Conservation (phyloP, 495 filamentous ascomycete genomes). For the Aspergillus sclerotioniger region DNA sequence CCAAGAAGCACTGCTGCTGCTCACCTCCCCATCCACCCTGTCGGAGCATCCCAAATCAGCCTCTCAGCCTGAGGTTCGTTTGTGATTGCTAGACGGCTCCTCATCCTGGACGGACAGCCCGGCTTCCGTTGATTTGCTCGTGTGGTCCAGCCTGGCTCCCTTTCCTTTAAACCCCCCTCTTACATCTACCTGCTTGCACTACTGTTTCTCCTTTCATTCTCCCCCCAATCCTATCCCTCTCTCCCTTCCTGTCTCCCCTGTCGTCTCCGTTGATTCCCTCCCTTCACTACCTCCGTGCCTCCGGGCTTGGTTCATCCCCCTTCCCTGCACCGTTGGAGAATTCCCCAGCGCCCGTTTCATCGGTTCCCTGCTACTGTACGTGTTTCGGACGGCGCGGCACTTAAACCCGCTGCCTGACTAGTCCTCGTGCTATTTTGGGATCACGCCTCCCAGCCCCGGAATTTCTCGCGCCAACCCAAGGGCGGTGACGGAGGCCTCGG, state of each 20-base stretch:
- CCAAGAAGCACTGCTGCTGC: conserved; percentile 2
- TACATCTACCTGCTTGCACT: conserved; percentile 19
- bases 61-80: background rate
- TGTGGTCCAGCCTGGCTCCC: conserved; percentile 9
- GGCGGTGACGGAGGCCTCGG: conserved; percentile 35
- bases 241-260: conserved; percentile 1
- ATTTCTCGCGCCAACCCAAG: conserved; percentile 33
- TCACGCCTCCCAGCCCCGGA: conserved; percentile 34
- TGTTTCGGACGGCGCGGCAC: conserved; percentile 21
- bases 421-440: conserved; percentile 38
- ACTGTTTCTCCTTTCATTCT: conserved; percentile 8
- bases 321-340: background rate
- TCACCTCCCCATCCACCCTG: background rate
- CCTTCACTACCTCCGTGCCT: conserved; percentile 1
- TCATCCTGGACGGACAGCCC: too few species aligned
- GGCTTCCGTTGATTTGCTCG: conserved; percentile 5
- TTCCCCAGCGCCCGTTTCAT: conserved; percentile 2
- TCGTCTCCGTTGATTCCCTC: conserved; percentile 9
- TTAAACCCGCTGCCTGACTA: conserved; percentile 20
- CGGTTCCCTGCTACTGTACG: conserved; percentile 11
- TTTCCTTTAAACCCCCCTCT: conserved; percentile 13
- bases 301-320: background rate
- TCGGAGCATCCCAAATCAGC: conserved; percentile 4
- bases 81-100: too few species aligned
- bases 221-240: background rate